Base-by-base conservation (phyloP, 2,329 filamentous ascomycete species). In the Diaporthe capsici region DNA sequence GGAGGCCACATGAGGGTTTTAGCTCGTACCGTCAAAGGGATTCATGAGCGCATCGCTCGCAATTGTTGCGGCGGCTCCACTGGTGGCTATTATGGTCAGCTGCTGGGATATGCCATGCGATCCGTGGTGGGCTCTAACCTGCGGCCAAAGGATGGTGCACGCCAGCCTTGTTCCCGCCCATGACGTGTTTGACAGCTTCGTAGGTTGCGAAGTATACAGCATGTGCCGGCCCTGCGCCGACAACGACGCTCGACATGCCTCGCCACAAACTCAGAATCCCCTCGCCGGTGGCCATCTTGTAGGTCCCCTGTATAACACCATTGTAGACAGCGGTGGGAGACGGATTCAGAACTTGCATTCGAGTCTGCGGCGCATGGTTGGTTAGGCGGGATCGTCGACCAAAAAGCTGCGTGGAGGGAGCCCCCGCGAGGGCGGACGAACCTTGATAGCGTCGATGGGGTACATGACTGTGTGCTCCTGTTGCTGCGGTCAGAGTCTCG, bases 391-490 rank as follows among this genome's bases (percentile, higher is more conserved):
- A 53, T n/a, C 61, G 34, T 63, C 37, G 44, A 44, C 25, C 31
- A 15, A 42, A 60, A 28, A 61, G 70, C 47, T 44, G 28, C 9
- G 31, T n/a, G 76, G 82, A 75, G 80, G 80, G 42, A 74, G 42
- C 53, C 37, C 53, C 37, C 49, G 73, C 63, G 65, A 58, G 42
- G 74, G 63, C 72, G 55, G 68, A 74, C 84, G 79, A 80, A 98
- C 97, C 94, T 99, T 99, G 83, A 99, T 94, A 80, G 98, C 92
- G 87, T 99, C 97, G 83, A 99, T 94, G 28, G 97, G 97, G 84
- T 99, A 99, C 97, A 99, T 98, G 81, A 98, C 96, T 76, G 96
- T 97, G 86, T 98, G 96, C 87, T 98, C 96, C 96, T 98, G 80
- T 71, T 77, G 31, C 37, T 37, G 49, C 73, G 47, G 68, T 76